Conservation (phyloP, 306 rosid genomes). For the Malus orientalis region DNA sequence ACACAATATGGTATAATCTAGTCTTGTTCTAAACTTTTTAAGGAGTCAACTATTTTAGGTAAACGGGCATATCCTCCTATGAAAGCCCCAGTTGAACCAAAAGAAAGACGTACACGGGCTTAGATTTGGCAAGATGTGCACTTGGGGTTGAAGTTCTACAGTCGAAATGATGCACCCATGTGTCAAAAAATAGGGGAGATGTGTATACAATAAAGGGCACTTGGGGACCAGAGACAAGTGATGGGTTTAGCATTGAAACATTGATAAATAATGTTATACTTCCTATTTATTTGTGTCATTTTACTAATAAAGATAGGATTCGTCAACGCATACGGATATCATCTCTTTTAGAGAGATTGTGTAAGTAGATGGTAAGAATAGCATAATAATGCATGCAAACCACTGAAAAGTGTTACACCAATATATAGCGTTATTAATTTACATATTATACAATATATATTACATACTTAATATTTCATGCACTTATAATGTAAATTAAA, state of each 20-base stretch:
- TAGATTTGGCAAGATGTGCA: constrained; percentile 36
- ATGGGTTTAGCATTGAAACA: not conserved
- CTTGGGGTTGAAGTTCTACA: constrained; percentile 5
- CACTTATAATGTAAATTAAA: no score
- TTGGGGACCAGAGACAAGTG: constrained; percentile 14
- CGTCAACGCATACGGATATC: no score
- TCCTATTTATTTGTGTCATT: no score
- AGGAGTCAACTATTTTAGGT: constrained; percentile 13
- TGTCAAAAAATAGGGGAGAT: constrained; percentile 6
- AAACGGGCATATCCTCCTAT: not conserved
- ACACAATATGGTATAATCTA: not conserved
- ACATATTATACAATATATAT: no score
- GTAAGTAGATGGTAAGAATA: no score
- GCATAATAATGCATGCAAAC: not conserved
- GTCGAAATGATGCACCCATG: not conserved
- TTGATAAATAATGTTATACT: no score
- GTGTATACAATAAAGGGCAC: constrained; percentile 12
- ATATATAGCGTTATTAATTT: no score
- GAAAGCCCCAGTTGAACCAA: constrained; percentile 11
- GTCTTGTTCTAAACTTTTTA: not conserved
- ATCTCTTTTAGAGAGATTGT: no score
- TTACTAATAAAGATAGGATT: no score
- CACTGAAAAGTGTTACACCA: accelerated
- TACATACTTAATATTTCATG: not conserved
- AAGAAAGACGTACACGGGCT: constrained; percentile 2